Base-by-base conservation (phyloP, 495 filamentous ascomycete genomes). In the Bacidia gigantensis region DNA sequence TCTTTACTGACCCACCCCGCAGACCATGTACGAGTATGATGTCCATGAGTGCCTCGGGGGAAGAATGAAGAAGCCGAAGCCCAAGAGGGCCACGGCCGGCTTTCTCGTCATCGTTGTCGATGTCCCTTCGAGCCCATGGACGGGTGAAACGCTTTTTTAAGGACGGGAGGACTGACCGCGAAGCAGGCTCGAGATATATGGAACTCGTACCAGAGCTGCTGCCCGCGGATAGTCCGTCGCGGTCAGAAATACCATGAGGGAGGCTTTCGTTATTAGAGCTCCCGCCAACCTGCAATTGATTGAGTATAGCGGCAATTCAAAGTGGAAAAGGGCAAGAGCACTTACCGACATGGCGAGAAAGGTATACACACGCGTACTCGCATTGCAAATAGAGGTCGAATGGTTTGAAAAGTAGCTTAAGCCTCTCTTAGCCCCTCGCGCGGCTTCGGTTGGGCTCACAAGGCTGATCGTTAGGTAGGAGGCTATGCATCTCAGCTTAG, bases 21-120 rank as follows among this genome's bases (percentile, higher is more conserved):
- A 67, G 55, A 29, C 65, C 65, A 51, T 68, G 65, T 2, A 67
- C 65, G 44, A 68, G 67, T 49, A 68, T 55, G 22, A 67, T 53
- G 51, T 68, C 65, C 11, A 53, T 53, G 18, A 53, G 41, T 49
- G 51, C 42, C 43, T 53, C 51, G 21, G 32, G 49, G 26, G 49
- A 39, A 26, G 49, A 21, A 51, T 51, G 32, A 23, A 51, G 49
- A n/a, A 51, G 32, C 26, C 26, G 26, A 21, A 51, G 49, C 12
- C 32, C 32, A 21, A 43, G 23, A 43, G 49, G 49, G 9, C 49
- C 32, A 20, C 49, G 9, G 26, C 12, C 47, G 18, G 47, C 29
- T 10, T 35, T 50, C 29, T 38, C 50, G 40, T 44, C 41, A 44
- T 44, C 12, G 41, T 22, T n/a, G 11, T 18, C 41, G 41, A 22